Evolutionary conservation across 768 basidiomycete species (phyloP), one percentile per base, ranked within the genome.

Genomic region (Lyophyllum semitale): DNA sequence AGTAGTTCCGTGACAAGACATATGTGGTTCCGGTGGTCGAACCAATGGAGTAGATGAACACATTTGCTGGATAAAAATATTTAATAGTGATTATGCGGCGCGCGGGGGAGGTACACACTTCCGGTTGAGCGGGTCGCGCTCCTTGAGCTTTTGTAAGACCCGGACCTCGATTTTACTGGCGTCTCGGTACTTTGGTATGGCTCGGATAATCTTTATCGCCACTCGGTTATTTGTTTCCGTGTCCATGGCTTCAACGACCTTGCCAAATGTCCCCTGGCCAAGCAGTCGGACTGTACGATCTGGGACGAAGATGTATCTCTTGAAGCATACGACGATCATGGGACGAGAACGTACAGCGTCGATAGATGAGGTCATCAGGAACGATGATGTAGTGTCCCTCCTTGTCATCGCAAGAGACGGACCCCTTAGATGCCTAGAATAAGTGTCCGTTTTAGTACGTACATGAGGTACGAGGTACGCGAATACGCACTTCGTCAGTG

Each of bases 371-470:
- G 74, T 95, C 95, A 72, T 93, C 92, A 48, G 89, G 85, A 56
- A 88, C 85, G 68, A 98, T 91, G 66, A 98, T 95, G 73, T 95
- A 99, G 76, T 99, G 97, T 13, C 97, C 97, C 68, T 99, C 97
- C 73, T 96, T 91, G 77, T 99, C 97, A 70, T 97, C 95, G 75
- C 93, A 97, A 52, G 91, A 76, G 47, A 84, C 78, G 58, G 83
- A 74, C 17, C 77, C 83, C 67, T 88, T 91, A 60, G 86, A 81
- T 59, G 83, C 77, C 85, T 88, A 58, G 64, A 67, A 64, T 61
- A 59, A 54, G 48, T 62, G 48, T 55, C 59, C 60, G 61, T 66
- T 59, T 62, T 33, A 66, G 63, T 62, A 69, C 56, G 66, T 60
- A 60, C 62, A n/a, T 59, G 50, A 60, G 51, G 58, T 59, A 58